These are phyloP conservation scores for Diaporthe amygdali DNA, from an alignment of 2,329 filamentous ascomycete genomes.

Conservation along the genomic window DNA sequence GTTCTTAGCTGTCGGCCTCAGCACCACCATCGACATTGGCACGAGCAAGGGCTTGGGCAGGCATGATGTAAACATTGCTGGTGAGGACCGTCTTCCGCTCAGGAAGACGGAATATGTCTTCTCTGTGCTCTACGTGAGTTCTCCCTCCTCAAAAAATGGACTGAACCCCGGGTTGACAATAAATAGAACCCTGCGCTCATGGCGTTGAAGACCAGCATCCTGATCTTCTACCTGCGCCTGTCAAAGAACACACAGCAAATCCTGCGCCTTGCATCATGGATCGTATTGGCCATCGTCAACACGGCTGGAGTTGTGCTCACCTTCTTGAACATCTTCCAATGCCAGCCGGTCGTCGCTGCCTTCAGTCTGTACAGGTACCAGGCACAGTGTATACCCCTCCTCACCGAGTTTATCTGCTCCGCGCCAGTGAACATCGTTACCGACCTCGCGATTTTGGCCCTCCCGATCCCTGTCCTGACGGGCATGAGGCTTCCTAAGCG, in stretches of 20 bases:
- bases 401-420: constrained; percentile 72
- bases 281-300: constrained; percentile 79
- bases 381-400: constrained; percentile 58
- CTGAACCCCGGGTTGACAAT: constrained; percentile 17
- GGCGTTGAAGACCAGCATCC: constrained; percentile 90
- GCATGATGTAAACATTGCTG: constrained; percentile 65
- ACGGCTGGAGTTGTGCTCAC: constrained; percentile 79
- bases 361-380: constrained; percentile 54
- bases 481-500: constrained; percentile 82
- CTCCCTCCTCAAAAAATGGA: background rate
- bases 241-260: constrained; percentile 78
- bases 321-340: constrained; percentile 88
- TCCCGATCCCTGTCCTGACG: constrained; percentile 88
- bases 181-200: constrained; percentile 83
- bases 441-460: constrained; percentile 83
- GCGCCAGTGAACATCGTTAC: constrained; percentile 92
- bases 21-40: constrained; percentile 69
- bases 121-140: constrained; percentile 65
- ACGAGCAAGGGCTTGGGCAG: constrained; percentile 70
- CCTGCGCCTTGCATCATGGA: constrained; percentile 82
- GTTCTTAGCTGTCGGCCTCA: constrained; percentile 71
- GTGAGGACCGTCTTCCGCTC: constrained; percentile 54
- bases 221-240: constrained; percentile 87
- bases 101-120: constrained; percentile 68
- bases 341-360: constrained; percentile 73